Conservation (phyloP, 805 yeast species). For the Zygosaccharomyces kombuchaensis region DNA sequence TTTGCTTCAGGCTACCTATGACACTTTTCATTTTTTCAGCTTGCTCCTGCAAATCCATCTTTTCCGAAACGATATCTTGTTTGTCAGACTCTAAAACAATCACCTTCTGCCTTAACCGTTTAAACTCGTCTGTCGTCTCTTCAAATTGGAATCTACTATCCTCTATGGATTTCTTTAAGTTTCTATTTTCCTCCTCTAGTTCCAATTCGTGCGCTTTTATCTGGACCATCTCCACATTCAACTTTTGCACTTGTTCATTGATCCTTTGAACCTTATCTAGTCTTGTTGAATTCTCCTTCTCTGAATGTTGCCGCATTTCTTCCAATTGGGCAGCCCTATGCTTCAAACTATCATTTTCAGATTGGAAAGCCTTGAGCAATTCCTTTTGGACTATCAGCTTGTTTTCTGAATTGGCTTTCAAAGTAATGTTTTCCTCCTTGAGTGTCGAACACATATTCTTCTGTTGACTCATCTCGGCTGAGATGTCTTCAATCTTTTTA, state of each 20-base stretch:
- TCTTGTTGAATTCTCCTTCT: slow-evolving; percentile 17
- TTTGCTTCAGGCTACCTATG: slow-evolving; percentile 16
- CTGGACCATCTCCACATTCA: slow-evolving; percentile 29
- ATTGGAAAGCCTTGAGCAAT: slow-evolving; percentile 29
- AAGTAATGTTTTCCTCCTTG: slow-evolving; percentile 16
- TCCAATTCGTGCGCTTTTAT: slow-evolving; percentile 29
- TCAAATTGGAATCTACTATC: slow-evolving; percentile 17
- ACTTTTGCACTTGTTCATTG: slow-evolving; percentile 32
- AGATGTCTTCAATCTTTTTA: slow-evolving; percentile 8
- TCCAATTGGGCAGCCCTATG: slow-evolving; percentile 20
- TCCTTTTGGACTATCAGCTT: slow-evolving; percentile 37
- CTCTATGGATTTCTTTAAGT: slow-evolving; percentile 19
- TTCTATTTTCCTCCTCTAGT: slow-evolving; percentile 28
- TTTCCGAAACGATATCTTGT: slow-evolving; percentile 23
- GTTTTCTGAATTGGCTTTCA: slow-evolving; percentile 32
- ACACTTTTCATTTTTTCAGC: slow-evolving; percentile 19
- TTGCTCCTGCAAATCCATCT: slow-evolving; percentile 25
- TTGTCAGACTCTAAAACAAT: slow-evolving; percentile 19
- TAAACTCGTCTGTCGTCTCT: slow-evolving; percentile 19
- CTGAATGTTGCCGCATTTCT: slow-evolving; percentile 15
- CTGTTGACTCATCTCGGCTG: slow-evolving; percentile 8
- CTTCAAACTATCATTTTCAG: slow-evolving; percentile 30
- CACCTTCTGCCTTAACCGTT: slow-evolving; percentile 19
- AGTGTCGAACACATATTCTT: slow-evolving; percentile 15
- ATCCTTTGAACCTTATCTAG: slow-evolving; percentile 20